Conservation (phyloP, 202 grass and related monocot species). For the Panicum hallii region DNA sequence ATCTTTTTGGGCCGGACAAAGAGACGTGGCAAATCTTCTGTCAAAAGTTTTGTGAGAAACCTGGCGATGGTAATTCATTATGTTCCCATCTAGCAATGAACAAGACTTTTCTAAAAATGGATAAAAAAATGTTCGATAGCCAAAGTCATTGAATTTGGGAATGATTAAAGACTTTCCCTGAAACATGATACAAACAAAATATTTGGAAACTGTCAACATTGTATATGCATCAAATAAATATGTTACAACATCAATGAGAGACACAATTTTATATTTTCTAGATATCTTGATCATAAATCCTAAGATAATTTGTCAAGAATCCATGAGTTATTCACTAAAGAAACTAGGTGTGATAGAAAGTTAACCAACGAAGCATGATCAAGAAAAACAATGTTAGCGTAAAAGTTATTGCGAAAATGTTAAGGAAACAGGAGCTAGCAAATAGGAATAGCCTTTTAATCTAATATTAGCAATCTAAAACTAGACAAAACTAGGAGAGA, state of each 20-base stretch:
- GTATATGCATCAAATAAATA: slow-evolving; percentile 14
- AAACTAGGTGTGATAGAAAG: background rate
- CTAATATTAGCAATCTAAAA: slow-evolving; percentile 17
- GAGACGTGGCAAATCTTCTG: slow-evolving; percentile 93
- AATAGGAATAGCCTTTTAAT: background rate
- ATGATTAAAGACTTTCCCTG: background rate
- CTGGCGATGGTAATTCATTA: slow-evolving; percentile 56
- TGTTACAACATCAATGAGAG: background rate
- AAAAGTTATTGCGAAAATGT: background rate
- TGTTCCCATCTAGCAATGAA: background rate
- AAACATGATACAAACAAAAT: background rate
- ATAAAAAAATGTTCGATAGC: background rate
- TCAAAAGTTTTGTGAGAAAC: slow-evolving; percentile 94
- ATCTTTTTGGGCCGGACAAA: slow-evolving; percentile 98
- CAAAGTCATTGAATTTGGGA: slow-evolving; percentile 23
- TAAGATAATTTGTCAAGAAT: slow-evolving; percentile 3
- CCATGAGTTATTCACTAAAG: background rate
- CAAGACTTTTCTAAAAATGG: slow-evolving; percentile 12
- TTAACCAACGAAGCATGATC: slow-evolving; percentile 18
- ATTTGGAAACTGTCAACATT: background rate
- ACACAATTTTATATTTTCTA: background rate
- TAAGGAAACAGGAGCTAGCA: background rate
- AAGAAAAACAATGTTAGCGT: slow-evolving; percentile 2
- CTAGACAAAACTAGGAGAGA: slow-evolving; percentile 7
- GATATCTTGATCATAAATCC: background rate